Evolutionary conservation across 352 stramenopile genomes (phyloP).

Genomic region (Phytophthora tentaculata): DNA sequence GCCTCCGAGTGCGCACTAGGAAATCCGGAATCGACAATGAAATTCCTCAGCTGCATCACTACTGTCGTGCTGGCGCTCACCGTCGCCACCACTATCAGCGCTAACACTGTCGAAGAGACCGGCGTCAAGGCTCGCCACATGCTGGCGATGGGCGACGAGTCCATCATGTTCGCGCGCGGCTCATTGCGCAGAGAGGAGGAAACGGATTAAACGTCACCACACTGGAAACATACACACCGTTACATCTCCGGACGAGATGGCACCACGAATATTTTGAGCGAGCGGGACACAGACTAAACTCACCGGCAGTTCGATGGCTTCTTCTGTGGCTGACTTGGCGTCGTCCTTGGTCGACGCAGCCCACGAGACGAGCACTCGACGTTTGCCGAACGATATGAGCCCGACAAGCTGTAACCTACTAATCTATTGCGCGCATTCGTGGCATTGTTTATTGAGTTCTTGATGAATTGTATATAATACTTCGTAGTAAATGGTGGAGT

Average conservation of each 20-base stretch:
- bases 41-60: conserved; percentile 17
- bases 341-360: not conserved
- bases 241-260: conserved; percentile 1
- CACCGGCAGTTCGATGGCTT: conserved; percentile 5
- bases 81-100: not conserved
- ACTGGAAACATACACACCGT: not conserved
- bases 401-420: conserved; percentile 30
- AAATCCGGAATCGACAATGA: conserved; percentile 14
- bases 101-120: conserved; percentile 17
- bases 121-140: conserved; percentile 35
- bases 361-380: conserved; percentile 5
- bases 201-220: conserved; percentile 6
- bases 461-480: not conserved
- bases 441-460: conserved; percentile 4
- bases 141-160: conserved; percentile 36
- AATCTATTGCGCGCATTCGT: conserved; percentile 27
- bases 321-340: not conserved
- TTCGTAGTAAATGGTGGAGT: conserved; percentile 3
- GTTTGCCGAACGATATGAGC: conserved; percentile 19
- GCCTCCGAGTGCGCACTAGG: conserved; percentile 9
- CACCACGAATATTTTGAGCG: conserved; percentile 1
- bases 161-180: conserved; percentile 30
- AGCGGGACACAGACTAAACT: conserved; percentile 7
- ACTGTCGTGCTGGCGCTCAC: conserved; percentile 12
- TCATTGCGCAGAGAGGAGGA: conserved; percentile 30